Percentiles rank a stretch among this genome's conserved stretches.
Conservation (phyloP, 352 stramenopile genomes). For the Globisporangium solare region DNA sequence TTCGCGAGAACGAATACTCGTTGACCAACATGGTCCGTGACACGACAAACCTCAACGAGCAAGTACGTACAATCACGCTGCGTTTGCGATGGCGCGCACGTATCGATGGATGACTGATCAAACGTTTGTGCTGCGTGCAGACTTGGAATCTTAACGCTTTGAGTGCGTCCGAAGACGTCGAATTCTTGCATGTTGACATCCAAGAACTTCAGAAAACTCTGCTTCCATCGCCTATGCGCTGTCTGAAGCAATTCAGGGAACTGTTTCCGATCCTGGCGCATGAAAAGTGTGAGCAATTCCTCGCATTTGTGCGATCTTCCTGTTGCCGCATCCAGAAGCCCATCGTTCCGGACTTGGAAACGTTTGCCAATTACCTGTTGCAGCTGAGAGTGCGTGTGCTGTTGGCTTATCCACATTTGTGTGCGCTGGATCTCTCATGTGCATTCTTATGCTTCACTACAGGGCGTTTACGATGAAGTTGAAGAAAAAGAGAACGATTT, state of each 20-base stretch:
- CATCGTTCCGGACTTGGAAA: conserved; percentile 19
- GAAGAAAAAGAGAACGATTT: conserved; percentile 47
- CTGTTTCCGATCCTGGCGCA: conserved; percentile 35
- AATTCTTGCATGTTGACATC: conserved; percentile 48
- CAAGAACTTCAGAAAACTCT: conserved; percentile 29
- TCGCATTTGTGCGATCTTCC: conserved; percentile 29
- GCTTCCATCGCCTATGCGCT: conserved; percentile 35
- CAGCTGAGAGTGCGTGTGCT: conserved; percentile 32
- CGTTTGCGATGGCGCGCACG: too few species aligned
- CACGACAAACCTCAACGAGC: conserved; percentile 26
- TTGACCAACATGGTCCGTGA: conserved; percentile 37
- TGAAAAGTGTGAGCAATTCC: conserved; percentile 45
- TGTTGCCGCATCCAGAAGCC: conserved; percentile 51
- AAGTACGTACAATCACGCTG: conserved; percentile 24
- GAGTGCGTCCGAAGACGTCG: conserved; percentile 16
- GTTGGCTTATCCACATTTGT: neutral
- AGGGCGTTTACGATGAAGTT: conserved; percentile 46
- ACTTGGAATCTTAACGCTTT: conserved; percentile 20
- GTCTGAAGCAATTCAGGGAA: conserved; percentile 28
- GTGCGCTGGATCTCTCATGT: neutral
- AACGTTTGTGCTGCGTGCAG: conserved; percentile 6
- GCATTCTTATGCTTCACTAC: neutral
- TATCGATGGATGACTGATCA: conserved; percentile 5
- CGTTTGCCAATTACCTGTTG: conserved; percentile 50
- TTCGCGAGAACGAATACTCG: conserved; percentile 40